Base-by-base conservation (phyloP, 2,329 filamentous ascomycete genomes). In the Penicillium frequentans region DNA sequence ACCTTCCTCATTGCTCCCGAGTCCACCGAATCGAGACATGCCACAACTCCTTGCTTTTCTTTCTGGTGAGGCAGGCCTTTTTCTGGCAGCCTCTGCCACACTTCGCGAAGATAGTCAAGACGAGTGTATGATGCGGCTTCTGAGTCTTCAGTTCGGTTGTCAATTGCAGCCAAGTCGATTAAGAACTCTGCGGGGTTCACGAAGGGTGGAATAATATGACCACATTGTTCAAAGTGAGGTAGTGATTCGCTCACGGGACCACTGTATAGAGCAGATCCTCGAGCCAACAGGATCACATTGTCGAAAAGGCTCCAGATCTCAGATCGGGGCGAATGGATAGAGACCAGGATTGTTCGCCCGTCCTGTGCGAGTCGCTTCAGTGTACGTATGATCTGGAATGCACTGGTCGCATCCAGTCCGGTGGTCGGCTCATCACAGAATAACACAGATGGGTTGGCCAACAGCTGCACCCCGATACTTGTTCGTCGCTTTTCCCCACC, bases 401-500 rank as follows among this genome's bases (percentile, higher is more conserved):
- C 90, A 67, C 87, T 91, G 1, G 88, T 90, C 0, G 89, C 88
- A 73, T 93, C 90, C 8, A 93, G 79, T 1, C 75, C 74, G 14
- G 89, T 92, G 0, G 90, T 93, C 0, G 90, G 89, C 65, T 93
- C 90, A 66, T 93, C 90, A 23, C 91, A 81, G 70, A 91, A 92
- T 7, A 93, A 75, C 1, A 93, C 82, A 6, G 88, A 90, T 1
- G 90, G 90, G 68, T 92, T 93, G 5, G 88, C 86, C n/a, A 93
- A 77, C 55, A 93, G 79, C 72, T 92, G 90, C 5, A 93, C 89
- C 2, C 89, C 90, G 48, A 93, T 90, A 60, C 88, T 91, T 0
- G 88, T 88, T 31, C 90, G 79, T 59, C 90, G 80, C 77, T 91
- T 92, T 71, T 93, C 90, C 3, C 90, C 90, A 0, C 90, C 90